Evolutionary conservation across 2,329 filamentous ascomycete genomes (phyloP).

Genomic region (Colletotrichum horii): DNA sequence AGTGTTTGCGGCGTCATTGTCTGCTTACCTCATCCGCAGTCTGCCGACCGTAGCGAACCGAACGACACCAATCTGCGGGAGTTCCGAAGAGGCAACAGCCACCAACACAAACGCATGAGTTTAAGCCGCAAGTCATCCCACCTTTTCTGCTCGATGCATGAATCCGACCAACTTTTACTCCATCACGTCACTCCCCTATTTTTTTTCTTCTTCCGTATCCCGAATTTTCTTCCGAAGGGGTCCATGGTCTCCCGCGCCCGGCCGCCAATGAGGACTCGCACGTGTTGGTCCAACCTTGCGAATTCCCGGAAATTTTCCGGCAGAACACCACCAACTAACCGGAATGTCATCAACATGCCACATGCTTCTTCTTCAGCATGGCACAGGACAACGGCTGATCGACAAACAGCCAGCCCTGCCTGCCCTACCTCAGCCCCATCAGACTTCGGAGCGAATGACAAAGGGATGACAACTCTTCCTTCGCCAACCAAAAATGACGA

Average conservation of each 20-base stretch:
- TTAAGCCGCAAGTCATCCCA: background rate
- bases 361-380: background rate
- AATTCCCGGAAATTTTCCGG: background rate
- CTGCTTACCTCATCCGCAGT: background rate
- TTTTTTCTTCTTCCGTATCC: background rate
- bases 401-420: background rate
- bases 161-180: background rate
- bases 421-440: background rate
- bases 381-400: background rate
- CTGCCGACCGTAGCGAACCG: background rate
- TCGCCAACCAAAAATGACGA: background rate
- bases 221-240: background rate
- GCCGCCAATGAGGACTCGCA: background rate
- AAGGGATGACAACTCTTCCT: background rate
- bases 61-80: background rate
- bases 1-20: background rate
- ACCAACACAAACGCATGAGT: background rate
- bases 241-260: background rate
- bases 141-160: conserved; percentile 3
- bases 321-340: background rate
- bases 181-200: background rate
- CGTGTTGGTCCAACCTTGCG: background rate
- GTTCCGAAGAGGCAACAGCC: background rate
- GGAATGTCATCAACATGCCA: background rate
- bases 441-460: background rate